Evolutionary conservation across 495 filamentous ascomycete species (phyloP).

Genomic region (Lophiotrema nucula): DNA sequence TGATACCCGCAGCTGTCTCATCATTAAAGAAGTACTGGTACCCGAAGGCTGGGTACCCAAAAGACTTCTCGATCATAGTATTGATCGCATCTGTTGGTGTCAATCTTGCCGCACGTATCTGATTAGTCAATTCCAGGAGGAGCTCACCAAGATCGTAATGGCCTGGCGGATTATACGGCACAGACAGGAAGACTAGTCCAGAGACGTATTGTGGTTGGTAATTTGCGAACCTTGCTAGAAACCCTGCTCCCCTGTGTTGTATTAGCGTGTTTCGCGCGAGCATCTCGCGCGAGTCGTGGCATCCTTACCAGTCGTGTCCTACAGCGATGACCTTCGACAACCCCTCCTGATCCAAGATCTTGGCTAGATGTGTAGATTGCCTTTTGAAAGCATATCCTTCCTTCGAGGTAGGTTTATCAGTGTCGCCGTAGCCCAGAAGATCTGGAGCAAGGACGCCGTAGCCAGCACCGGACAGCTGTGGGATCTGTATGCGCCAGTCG

Average conservation of each 20-base stretch:
- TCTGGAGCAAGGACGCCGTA: constrained; percentile 52
- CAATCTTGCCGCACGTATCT: not conserved
- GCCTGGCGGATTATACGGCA: too few species aligned
- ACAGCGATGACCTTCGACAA: too few species aligned
- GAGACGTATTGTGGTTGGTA: too few species aligned
- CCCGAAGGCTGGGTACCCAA: constrained; percentile 11
- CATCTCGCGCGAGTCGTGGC: too few species aligned
- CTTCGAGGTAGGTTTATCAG: constrained; percentile 42
- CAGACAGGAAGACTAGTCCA: too few species aligned
- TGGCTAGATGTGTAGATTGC: constrained; percentile 44
- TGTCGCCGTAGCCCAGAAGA: constrained; percentile 52
- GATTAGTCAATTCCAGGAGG: constrained; percentile 41
- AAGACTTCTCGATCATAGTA: not conserved
- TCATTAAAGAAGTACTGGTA: constrained; percentile 7
- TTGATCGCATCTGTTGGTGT: constrained; percentile 6
- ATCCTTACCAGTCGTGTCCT: too few species aligned
- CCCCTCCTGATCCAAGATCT: too few species aligned
- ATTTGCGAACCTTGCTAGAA: too few species aligned
- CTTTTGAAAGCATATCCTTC: constrained; percentile 39
- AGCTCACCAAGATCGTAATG: constrained; percentile 30
- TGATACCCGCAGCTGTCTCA: not conserved
- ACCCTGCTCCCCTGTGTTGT: too few species aligned
- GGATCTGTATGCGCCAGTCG: constrained; percentile 49
- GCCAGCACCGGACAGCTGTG: constrained; percentile 37
- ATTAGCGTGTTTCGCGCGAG: too few species aligned